A percentile compares a stretch with the other conserved stretches of the same genome.
phyloP scores from a whole-genome alignment of 2,329 filamentous ascomycete genomes.

The Stylonectria norvegica region DNA sequence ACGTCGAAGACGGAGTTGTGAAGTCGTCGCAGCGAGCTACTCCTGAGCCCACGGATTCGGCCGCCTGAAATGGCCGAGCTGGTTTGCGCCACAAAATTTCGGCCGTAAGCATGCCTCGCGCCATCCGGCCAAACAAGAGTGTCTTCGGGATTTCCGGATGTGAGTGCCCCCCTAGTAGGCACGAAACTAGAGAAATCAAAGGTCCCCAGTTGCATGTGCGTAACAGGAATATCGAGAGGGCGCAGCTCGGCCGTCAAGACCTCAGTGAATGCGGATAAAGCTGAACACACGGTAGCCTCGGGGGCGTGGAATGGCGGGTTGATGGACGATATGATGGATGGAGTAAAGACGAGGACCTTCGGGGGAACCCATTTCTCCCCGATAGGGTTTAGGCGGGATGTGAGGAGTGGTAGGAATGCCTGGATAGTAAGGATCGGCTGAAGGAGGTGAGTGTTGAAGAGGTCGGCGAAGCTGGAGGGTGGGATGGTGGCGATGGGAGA shows the following conservation, averaged over 20 bases:
- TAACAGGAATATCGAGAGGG: slow-evolving; percentile 72
- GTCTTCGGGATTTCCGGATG: slow-evolving; percentile 43
- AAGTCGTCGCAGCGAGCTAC: slow-evolving; percentile 72
- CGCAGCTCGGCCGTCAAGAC: slow-evolving; percentile 76
- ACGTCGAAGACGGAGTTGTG: slow-evolving; percentile 91
- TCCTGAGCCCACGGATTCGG: slow-evolving; percentile 57
- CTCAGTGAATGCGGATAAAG: slow-evolving; percentile 80
- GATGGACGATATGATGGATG: slow-evolving; percentile 75
- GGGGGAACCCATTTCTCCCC: slow-evolving; percentile 52
- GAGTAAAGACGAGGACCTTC: slow-evolving; percentile 74
- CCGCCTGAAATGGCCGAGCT: slow-evolving; percentile 54
- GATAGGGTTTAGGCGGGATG: slow-evolving; percentile 54
- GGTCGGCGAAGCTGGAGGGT: slow-evolving; percentile 79
- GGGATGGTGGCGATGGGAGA: slow-evolving; percentile 83
- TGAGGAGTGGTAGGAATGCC: slow-evolving; percentile 79
- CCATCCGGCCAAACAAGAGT: slow-evolving; percentile 61
- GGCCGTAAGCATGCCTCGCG: slow-evolving; percentile 58
- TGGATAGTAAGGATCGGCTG: slow-evolving; percentile 87
- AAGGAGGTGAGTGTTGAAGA: slow-evolving; percentile 87
- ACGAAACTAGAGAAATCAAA: slow-evolving; percentile 76
- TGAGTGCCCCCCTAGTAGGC: slow-evolving; percentile 38
- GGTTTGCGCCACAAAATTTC: slow-evolving; percentile 57
- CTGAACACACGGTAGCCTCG: slow-evolving; percentile 81
- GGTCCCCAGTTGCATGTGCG: slow-evolving; percentile 85
- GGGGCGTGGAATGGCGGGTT: slow-evolving; percentile 78